phyloP scores from a whole-genome alignment of 352 stramenopile genomes.

The Globisporangium takayamanum region DNA sequence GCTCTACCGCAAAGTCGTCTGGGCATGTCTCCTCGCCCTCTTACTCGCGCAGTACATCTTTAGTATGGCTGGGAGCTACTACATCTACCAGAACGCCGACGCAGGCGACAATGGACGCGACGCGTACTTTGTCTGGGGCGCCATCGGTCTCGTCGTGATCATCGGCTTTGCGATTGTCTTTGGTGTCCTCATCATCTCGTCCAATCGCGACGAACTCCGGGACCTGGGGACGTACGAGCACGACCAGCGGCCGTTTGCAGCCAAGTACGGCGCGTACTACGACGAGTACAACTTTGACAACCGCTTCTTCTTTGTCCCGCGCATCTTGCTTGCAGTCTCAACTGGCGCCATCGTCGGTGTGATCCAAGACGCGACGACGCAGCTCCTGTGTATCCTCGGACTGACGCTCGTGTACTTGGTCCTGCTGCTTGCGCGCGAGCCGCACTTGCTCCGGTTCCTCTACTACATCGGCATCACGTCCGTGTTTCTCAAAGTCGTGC shows the following conservation, averaged over 20 bases:
- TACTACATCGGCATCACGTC: constrained; percentile 78
- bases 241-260: constrained; percentile 67
- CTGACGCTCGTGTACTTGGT: constrained; percentile 69
- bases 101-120: constrained; percentile 17
- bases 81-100: constrained; percentile 42
- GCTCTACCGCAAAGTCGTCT: constrained; percentile 83
- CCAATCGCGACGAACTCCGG: constrained; percentile 60
- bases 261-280: constrained; percentile 84
- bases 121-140: constrained; percentile 35
- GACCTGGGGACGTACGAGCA: constrained; percentile 76
- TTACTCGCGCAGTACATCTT: constrained; percentile 85
- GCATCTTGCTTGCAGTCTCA: constrained; percentile 61
- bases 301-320: constrained; percentile 82
- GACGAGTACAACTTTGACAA: constrained; percentile 89
- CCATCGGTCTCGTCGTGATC: constrained; percentile 36
- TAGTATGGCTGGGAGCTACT: constrained; percentile 74
- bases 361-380: constrained; percentile 54
- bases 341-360: constrained; percentile 70
- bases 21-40: constrained; percentile 57
- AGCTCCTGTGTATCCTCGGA: constrained; percentile 68
- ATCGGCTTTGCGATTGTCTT: constrained; percentile 57
- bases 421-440: constrained; percentile 59
- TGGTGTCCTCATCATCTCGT: constrained; percentile 56
- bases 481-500: constrained; percentile 77
- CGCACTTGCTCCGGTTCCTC: constrained; percentile 73